A percentile compares a stretch with the other conserved stretches of the same genome.
Conservation (phyloP, 257 asterid species). For the Fraxinus excelsior region DNA sequence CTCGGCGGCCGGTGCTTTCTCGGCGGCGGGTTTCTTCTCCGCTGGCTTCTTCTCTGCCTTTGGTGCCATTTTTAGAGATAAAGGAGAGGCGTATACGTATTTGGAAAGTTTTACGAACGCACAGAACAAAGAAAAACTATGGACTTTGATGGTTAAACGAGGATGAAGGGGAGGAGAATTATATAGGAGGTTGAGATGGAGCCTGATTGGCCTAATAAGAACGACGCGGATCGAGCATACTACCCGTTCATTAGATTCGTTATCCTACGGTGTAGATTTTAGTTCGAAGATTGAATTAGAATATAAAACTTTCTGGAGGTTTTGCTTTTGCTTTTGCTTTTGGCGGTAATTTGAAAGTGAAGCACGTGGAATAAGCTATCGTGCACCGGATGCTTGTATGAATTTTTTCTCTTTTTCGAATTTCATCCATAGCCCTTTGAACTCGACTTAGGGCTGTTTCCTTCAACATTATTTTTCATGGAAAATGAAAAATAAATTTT, state of each 20-base stretch:
- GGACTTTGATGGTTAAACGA: neutral
- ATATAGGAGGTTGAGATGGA: neutral
- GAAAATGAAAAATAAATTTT: too few species aligned
- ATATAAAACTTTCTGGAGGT: neutral
- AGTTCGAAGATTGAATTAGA: neutral
- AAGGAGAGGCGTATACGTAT: neutral
- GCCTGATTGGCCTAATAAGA: neutral
- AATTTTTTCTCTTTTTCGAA: too few species aligned
- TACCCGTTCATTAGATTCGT: neutral
- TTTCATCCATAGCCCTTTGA: too few species aligned
- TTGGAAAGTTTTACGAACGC: neutral
- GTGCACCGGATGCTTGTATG: too few species aligned
- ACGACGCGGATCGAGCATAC: neutral
- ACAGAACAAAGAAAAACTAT: too few species aligned
- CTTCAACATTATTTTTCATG: too few species aligned
- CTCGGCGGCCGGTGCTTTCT: constrained; percentile 38
- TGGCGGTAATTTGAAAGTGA: neutral
- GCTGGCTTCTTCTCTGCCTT: constrained; percentile 42
- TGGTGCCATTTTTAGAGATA: constrained; percentile 26
- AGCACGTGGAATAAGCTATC: neutral
- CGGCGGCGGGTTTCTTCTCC: constrained; percentile 43
- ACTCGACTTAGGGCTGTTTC: too few species aligned
- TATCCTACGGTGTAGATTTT: neutral
- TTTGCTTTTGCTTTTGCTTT: neutral
- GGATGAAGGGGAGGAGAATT: neutral